Percentiles rank a stretch among this genome's conserved stretches.
These are phyloP conservation scores for Candida ulmi DNA, from an alignment of 805 yeast species.

Conservation along the genomic window DNA sequence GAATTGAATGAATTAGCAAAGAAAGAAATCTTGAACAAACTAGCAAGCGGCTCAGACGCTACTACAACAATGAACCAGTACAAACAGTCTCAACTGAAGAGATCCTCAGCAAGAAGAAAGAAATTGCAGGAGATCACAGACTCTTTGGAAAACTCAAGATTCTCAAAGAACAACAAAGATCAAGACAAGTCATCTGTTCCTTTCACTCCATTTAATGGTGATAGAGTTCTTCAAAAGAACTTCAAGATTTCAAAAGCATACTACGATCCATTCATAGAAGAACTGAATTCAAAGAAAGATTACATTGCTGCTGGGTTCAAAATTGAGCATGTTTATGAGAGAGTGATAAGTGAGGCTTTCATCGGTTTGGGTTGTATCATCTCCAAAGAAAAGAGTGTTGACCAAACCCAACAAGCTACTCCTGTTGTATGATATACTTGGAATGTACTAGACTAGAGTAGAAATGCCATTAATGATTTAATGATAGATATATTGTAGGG, in stretches of 20 bases:
- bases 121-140: constrained; percentile 36
- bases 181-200: constrained; percentile 39
- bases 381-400: constrained; percentile 42
- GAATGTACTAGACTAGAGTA: no score
- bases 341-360: constrained; percentile 83
- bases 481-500: no score
- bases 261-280: constrained; percentile 59
- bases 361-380: constrained; percentile 83
- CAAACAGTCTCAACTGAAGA: constrained; percentile 48
- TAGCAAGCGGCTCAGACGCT: constrained; percentile 35
- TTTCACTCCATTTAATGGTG: constrained; percentile 94
- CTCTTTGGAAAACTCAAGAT: constrained; percentile 28
- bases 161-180: constrained; percentile 10
- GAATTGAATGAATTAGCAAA: constrained; percentile 51
- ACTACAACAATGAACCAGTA: constrained; percentile 47
- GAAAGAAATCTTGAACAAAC: constrained; percentile 48
- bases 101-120: constrained; percentile 59
- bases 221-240: constrained; percentile 51
- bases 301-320: constrained; percentile 85
- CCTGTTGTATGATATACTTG: no score
- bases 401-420: no score
- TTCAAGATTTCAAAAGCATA: constrained; percentile 46
- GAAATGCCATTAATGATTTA: no score
- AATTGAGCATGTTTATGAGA: constrained; percentile 59
- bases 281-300: constrained; percentile 49